Conservation (phyloP, 352 stramenopile species). For the Thalassiosira sp. region DNA sequence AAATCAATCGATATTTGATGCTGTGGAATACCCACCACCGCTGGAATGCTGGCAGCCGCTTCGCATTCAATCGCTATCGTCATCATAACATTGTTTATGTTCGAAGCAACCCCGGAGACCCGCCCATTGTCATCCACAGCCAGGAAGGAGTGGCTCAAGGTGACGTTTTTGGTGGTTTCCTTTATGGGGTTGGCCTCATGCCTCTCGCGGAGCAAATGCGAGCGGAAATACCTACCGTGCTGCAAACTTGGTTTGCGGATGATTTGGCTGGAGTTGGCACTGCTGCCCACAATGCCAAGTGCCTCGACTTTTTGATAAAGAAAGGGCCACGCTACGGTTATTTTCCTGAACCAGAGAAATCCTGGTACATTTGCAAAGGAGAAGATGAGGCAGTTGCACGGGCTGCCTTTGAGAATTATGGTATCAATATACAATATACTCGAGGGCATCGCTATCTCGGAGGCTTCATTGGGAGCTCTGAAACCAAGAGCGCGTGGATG, state of each 20-base stretch:
- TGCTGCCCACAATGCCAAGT: not conserved
- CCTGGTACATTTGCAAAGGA: slow-evolving; percentile 19
- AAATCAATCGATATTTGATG: too few species aligned
- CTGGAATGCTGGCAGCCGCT: slow-evolving; percentile 26
- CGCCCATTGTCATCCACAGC: not conserved
- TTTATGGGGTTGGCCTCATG: slow-evolving; percentile 29
- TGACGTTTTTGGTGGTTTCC: slow-evolving; percentile 22
- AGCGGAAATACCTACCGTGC: not conserved
- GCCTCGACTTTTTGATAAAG: slow-evolving; percentile 2
- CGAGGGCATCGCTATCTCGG: slow-evolving; percentile 24
- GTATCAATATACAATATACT: slow-evolving; percentile 16
- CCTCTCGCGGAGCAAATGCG: slow-evolving; percentile 18
- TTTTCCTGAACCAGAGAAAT: slow-evolving; percentile 9
- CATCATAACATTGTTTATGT: not conserved
- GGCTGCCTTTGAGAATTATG: not conserved
- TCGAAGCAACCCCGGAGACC: too few species aligned
- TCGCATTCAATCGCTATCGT: slow-evolving; percentile 33
- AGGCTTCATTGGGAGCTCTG: slow-evolving; percentile 5
- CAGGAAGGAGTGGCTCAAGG: slow-evolving; percentile 30
- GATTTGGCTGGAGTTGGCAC: slow-evolving; percentile 8
- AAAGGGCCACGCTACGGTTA: slow-evolving; percentile 5
- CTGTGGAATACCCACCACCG: too few species aligned
- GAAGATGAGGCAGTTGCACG: slow-evolving; percentile 9
- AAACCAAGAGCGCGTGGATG: slow-evolving; percentile 6
- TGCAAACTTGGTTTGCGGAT: slow-evolving; percentile 44